These are phyloP conservation scores for Yamadazyma sp. DNA, from an alignment of 805 yeast species.

Conservation along the genomic window DNA sequence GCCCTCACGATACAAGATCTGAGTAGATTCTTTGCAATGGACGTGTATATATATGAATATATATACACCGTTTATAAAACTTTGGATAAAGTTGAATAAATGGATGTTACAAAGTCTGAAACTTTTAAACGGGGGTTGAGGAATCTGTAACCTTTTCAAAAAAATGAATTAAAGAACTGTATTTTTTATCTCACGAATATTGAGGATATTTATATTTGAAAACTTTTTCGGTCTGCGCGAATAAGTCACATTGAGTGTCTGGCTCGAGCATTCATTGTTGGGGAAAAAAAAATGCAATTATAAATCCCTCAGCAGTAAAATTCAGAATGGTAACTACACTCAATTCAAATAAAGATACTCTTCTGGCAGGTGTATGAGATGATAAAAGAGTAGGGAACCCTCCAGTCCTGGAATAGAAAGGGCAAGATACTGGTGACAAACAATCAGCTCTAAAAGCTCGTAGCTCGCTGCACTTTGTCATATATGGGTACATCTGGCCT, in stretches of 20 bases:
- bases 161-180: slow-evolving; percentile 6
- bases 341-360: no score
- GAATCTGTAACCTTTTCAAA: slow-evolving; percentile 4
- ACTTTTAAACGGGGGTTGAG: slow-evolving; percentile 8
- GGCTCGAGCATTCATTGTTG: slow-evolving; percentile 5
- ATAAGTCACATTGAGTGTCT: slow-evolving; percentile 9
- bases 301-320: slow-evolving; percentile 12
- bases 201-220: slow-evolving; percentile 10
- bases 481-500: no score
- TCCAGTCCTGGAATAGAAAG: no score
- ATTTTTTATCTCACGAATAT: slow-evolving; percentile 1
- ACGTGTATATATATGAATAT: slow-evolving; percentile 8
- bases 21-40: slow-evolving; percentile 1
- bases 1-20: slow-evolving; percentile 1
- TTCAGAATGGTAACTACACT: slow-evolving; percentile 4
- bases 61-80: slow-evolving; percentile 8
- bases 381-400: no score
- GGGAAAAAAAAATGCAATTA: background rate
- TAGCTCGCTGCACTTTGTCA: no score
- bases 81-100: slow-evolving; percentile 8
- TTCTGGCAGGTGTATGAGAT: no score
- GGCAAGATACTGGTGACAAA: no score
- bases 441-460: no score
- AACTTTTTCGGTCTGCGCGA: slow-evolving; percentile 8
- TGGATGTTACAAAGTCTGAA: slow-evolving; percentile 3